Conservation (phyloP, 257 asterid genomes). For the Osmanthus fragrans region DNA sequence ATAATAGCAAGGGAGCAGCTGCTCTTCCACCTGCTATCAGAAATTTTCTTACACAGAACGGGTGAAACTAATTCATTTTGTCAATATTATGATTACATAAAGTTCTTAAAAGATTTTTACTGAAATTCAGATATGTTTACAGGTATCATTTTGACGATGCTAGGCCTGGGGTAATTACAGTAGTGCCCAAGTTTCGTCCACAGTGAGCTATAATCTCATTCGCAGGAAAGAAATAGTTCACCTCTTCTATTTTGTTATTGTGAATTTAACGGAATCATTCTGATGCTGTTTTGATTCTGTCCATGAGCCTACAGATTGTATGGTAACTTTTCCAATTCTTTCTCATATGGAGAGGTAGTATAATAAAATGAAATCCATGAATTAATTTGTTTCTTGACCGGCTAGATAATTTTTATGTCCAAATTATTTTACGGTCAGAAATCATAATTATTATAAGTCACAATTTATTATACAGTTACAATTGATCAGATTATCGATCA, state of each 20-base stretch:
- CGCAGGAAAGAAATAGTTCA: neutral
- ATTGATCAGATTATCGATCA: too few species aligned
- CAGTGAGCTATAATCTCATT: conserved; percentile 19
- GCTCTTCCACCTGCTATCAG: conserved; percentile 76
- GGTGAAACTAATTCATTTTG: conserved; percentile 38
- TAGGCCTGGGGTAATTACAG: conserved; percentile 65
- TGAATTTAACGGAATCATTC: too few species aligned
- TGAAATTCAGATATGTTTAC: conserved; percentile 19
- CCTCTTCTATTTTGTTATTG: neutral
- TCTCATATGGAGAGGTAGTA: neutral
- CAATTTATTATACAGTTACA: too few species aligned
- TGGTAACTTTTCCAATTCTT: neutral
- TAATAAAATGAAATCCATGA: too few species aligned
- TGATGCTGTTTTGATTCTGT: too few species aligned
- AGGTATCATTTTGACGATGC: conserved; percentile 74
- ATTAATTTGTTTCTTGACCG: too few species aligned
- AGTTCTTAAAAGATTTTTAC: neutral
- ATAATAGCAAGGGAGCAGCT: conserved; percentile 78
- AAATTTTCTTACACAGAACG: conserved; percentile 65
- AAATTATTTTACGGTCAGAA: too few species aligned
- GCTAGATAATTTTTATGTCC: too few species aligned
- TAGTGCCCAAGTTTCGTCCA: conserved; percentile 59
- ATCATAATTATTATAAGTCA: too few species aligned
- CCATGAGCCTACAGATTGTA: too few species aligned
- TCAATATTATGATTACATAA: neutral